Evolutionary conservation across 768 basidiomycete species (phyloP).

Genomic region (Exidia glandulosa): DNA sequence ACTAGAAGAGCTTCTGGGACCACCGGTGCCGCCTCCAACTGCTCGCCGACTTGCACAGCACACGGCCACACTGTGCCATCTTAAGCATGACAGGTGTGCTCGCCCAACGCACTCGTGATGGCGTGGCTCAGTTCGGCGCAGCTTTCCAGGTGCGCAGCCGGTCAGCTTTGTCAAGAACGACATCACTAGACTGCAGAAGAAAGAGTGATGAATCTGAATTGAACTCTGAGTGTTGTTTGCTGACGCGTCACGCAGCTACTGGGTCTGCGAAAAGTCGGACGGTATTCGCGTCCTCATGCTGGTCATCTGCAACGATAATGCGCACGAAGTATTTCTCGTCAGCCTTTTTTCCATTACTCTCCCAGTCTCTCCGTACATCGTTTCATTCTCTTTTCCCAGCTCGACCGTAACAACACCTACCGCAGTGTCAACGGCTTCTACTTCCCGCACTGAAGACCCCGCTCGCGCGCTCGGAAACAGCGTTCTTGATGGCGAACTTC

Average conservation of each 20-base stretch:
- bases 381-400: too few species aligned
- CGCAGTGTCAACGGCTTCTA: conserved; percentile 62
- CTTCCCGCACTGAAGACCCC: conserved; percentile 81
- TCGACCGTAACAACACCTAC: conserved; percentile 89
- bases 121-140: conserved; percentile 17
- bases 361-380: not conserved
- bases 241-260: conserved; percentile 51
- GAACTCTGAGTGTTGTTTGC: not conserved
- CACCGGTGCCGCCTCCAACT: too few species aligned
- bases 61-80: conserved; percentile 42
- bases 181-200: conserved; percentile 62
- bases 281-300: conserved; percentile 85
- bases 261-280: conserved; percentile 99
- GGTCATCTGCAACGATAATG: conserved; percentile 42
- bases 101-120: not conserved
- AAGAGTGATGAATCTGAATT: conserved; percentile 53
- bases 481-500: conserved; percentile 87
- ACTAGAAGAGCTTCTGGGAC: too few species aligned
- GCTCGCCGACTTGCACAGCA: too few species aligned
- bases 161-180: conserved; percentile 73
- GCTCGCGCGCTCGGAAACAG: conserved; percentile 61
- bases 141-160: conserved; percentile 94
- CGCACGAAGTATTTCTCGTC: conserved; percentile 63
- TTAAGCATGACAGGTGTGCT: conserved; percentile 54
- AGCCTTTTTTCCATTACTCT: conserved; percentile 19